phyloP scores from a whole-genome alignment of 2,329 filamentous ascomycete species.

The Penicillium sp. region DNA sequence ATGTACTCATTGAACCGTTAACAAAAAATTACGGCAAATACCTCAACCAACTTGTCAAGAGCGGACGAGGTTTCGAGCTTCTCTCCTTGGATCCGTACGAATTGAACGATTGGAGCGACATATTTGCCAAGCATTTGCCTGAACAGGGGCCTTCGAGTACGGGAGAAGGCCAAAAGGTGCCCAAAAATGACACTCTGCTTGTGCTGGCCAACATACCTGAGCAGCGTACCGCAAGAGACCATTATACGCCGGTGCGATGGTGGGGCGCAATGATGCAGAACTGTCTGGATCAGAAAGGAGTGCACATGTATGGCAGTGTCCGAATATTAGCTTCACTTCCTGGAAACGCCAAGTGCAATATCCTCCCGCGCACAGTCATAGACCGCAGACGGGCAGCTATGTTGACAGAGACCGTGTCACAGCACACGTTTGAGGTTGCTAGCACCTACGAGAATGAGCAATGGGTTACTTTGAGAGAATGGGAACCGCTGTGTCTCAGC shows the following conservation, averaged over 20 bases:
- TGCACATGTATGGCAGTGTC: slow-evolving; percentile 73
- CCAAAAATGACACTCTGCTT: slow-evolving; percentile 67
- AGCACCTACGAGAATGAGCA: slow-evolving; percentile 31
- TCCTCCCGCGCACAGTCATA: slow-evolving; percentile 58
- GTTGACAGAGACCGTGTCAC: slow-evolving; percentile 52
- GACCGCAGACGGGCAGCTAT: slow-evolving; percentile 55
- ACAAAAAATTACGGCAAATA: slow-evolving; percentile 54
- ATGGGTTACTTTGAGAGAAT: slow-evolving; percentile 24
- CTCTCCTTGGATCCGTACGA: slow-evolving; percentile 53
- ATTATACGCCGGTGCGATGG: slow-evolving; percentile 49
- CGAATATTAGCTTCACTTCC: slow-evolving; percentile 71
- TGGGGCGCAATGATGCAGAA: slow-evolving; percentile 52
- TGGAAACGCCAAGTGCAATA: slow-evolving; percentile 51
- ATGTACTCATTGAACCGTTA: slow-evolving; percentile 76
- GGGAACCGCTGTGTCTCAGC: slow-evolving; percentile 22
- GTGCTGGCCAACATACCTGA: slow-evolving; percentile 63
- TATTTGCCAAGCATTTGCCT: slow-evolving; percentile 43
- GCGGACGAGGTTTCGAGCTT: slow-evolving; percentile 47
- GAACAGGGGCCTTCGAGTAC: slow-evolving; percentile 46
- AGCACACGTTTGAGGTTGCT: slow-evolving; percentile 51
- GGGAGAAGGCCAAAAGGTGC: slow-evolving; percentile 36
- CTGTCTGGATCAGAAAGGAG: slow-evolving; percentile 54
- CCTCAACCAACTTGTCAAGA: slow-evolving; percentile 54
- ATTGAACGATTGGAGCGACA: slow-evolving; percentile 49
- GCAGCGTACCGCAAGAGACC: slow-evolving; percentile 49